phyloP scores from a whole-genome alignment of 805 yeast species.

The Clavispora phyllophila region DNA sequence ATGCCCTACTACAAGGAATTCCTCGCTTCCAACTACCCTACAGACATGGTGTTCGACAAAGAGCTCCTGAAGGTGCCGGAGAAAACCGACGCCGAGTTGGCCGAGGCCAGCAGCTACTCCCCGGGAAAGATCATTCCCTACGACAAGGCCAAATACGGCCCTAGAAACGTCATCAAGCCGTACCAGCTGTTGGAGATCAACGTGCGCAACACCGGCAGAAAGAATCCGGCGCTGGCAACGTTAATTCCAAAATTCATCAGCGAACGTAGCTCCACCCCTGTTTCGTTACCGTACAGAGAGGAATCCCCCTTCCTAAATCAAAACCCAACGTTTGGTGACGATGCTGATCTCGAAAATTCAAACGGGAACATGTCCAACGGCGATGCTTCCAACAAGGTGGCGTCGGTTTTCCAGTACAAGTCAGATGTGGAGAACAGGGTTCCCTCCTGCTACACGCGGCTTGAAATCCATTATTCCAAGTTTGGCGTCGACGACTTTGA shows the following conservation, averaged over 20 bases:
- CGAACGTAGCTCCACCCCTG: slow-evolving; percentile 29
- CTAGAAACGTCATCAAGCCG: slow-evolving; percentile 43
- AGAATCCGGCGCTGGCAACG: slow-evolving; percentile 9
- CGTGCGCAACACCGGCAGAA: slow-evolving; percentile 8
- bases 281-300: slow-evolving; percentile 7
- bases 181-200: slow-evolving; percentile 33
- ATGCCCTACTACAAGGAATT: slow-evolving; percentile 80
- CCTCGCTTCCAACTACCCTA: slow-evolving; percentile 77
- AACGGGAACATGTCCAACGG: slow-evolving; percentile 5
- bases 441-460: slow-evolving; percentile 72
- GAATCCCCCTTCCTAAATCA: slow-evolving; percentile 9
- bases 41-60: slow-evolving; percentile 52
- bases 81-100: slow-evolving; percentile 45
- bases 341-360: slow-evolving; percentile 9
- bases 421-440: slow-evolving; percentile 19
- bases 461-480: slow-evolving; percentile 75
- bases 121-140: slow-evolving; percentile 30
- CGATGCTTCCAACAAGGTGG: slow-evolving; percentile 3
- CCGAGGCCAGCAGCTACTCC: slow-evolving; percentile 9
- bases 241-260: slow-evolving; percentile 55
- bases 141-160: slow-evolving; percentile 52
- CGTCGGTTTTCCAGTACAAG: slow-evolving; percentile 18
- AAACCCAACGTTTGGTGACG: slow-evolving; percentile 7
- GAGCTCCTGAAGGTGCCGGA: slow-evolving; percentile 58
- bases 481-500: slow-evolving; percentile 95